These are phyloP conservation scores for Chaetomium globosum DNA, from an alignment of 2,329 filamentous ascomycete species.

Conservation along the genomic window DNA sequence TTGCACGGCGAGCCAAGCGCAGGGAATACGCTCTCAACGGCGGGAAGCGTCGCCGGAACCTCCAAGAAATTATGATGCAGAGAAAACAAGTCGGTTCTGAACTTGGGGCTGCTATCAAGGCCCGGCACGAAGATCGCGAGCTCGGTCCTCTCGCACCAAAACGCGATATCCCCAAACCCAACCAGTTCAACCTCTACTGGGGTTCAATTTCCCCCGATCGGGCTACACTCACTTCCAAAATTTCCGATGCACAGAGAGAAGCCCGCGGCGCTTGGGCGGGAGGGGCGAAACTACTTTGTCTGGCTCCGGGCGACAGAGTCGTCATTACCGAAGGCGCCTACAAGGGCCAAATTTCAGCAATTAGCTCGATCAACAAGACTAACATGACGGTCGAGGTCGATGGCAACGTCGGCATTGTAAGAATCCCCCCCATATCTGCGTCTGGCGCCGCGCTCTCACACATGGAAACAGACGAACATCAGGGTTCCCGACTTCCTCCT, in stretches of 20 bases:
- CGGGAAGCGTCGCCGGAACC: constrained; percentile 35
- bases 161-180: constrained; percentile 64
- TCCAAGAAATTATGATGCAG: constrained; percentile 6
- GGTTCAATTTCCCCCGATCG: constrained; percentile 36
- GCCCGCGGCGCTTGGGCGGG: constrained; percentile 60
- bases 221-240: constrained; percentile 40
- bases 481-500: constrained; percentile 48
- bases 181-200: constrained; percentile 62
- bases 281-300: constrained; percentile 59
- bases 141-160: constrained; percentile 77
- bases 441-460: constrained; percentile 6
- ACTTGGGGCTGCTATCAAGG: constrained; percentile 45
- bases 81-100: constrained; percentile 36
- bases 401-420: constrained; percentile 64
- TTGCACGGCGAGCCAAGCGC: constrained; percentile 49
- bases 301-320: constrained; percentile 74
- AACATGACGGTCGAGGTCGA: constrained; percentile 64
- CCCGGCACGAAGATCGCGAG: constrained; percentile 74
- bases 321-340: constrained; percentile 77
- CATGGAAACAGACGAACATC: constrained; percentile 44
- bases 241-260: constrained; percentile 45
- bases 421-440: constrained; percentile 34
- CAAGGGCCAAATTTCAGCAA: constrained; percentile 79
- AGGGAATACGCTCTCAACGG: constrained; percentile 35
- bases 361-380: constrained; percentile 59